Evolutionary conservation across 2,329 filamentous ascomycete genomes (phyloP), one percentile per base, ranked within the genome.

Genomic region (Talaromyces atroroseus): DNA sequence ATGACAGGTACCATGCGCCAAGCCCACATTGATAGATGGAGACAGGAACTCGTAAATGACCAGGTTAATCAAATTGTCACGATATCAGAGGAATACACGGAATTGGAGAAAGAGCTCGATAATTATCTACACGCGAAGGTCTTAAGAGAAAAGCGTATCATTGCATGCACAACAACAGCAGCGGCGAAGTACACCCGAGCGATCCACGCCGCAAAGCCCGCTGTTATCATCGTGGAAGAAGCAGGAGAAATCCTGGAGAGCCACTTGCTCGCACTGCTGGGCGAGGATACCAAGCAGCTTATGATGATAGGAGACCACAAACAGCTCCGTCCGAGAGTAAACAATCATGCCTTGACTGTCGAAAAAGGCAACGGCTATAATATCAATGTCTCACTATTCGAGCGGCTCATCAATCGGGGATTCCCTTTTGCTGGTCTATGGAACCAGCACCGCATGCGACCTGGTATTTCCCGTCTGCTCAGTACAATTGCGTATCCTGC

Each of bases 281-380:
- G 76, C 0, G 66, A 78, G 0, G 69, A 76, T 0, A 81, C 81
- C 0, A 79, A 87, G 59, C 85, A 90, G 40, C 65, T 89, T 1
- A 78, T 90, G 0, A 68, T 89, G 1, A 90, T 90, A 11, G 87
- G 88, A 0, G 88, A 90, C 52, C 87, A 90, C 65, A 81, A 86
- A 54, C 88, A 90, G 59, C 77, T 90, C 0, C 81, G 86, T 0
- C 88, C 87, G 0, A 88, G 89, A 61, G 76, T 82, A 53, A 40
- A 40, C n/a, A 81, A 80, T 52, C 88, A 83, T 61, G 69, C 67
- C 0, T 67, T 90, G 0, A 82, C 77, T 0, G 78, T 85, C 0
- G 86, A 89, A 60, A 80, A 82, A 20, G 85, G 83, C 88, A 78
- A 51, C 26, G 47, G 47, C 16, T 46, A 14, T 10, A 20, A 46